Evolutionary conservation across 345 rosid genomes (phyloP).

Genomic region (Alliaria petiolata): DNA sequence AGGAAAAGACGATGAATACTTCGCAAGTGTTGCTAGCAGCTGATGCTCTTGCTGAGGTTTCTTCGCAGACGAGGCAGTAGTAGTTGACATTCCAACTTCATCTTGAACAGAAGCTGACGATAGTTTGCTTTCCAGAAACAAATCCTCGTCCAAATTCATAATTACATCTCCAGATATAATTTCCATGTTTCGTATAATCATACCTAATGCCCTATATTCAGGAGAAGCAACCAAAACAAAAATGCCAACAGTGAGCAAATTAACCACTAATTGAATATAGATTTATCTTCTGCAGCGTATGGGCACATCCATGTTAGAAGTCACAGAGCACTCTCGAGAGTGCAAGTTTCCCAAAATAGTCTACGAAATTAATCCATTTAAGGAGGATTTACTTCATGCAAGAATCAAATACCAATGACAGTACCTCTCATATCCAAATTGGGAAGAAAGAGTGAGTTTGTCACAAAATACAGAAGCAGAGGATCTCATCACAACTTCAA

Average conservation of each 20-base stretch:
- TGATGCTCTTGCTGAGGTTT: constrained; percentile 46
- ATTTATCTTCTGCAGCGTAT: background rate
- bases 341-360: background rate
- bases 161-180: constrained; percentile 58
- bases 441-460: constrained; percentile 64
- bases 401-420: constrained; percentile 6
- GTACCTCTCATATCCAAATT: constrained; percentile 87
- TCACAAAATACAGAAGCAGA: constrained; percentile 72
- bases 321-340: background rate
- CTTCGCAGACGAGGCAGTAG: constrained; percentile 33
- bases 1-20: constrained; percentile 60
- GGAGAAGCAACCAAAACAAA: background rate
- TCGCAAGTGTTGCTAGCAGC: constrained; percentile 39
- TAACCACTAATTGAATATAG: background rate
- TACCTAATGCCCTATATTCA: constrained; percentile 69
- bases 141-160: constrained; percentile 62
- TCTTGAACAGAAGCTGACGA: constrained; percentile 25
- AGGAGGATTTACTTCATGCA: constrained; percentile 2
- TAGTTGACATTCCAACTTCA: no score
- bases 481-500: constrained; percentile 27
- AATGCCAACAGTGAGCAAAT: background rate
- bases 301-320: background rate
- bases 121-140: constrained; percentile 49
- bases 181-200: constrained; percentile 60
- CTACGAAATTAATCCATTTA: background rate